Evolutionary conservation across 176 grass and related monocot species (phyloP).

Genomic region (Aegilops longissima): DNA sequence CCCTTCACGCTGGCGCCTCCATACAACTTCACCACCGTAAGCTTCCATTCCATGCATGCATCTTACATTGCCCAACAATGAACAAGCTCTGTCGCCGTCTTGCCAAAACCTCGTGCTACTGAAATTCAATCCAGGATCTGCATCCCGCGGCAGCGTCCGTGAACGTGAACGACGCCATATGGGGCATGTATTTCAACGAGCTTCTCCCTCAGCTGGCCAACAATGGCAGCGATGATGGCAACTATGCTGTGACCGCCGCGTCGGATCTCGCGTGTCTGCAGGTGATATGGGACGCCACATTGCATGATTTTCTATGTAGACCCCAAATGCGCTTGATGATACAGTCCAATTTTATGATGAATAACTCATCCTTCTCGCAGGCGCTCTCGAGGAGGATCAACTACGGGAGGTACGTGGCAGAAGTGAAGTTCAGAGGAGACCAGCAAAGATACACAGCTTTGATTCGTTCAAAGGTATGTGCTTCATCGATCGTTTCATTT

Average conservation of each 20-base stretch:
- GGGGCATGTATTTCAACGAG: conserved; percentile 69
- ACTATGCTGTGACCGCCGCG: conserved; percentile 60
- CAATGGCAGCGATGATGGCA: conserved; percentile 68
- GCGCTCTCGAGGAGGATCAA: conserved; percentile 83
- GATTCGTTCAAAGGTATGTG: conserved; percentile 61
- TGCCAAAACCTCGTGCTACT: neutral
- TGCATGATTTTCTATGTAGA: neutral
- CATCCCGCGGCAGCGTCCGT: conserved; percentile 49
- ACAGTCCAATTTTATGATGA: neutral
- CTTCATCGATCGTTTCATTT: neutral
- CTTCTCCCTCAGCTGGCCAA: conserved; percentile 68
- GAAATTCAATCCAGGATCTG: conserved; percentile 46
- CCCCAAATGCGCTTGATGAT: neutral
- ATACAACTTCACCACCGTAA: conserved; percentile 48
- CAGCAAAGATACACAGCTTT: conserved; percentile 57
- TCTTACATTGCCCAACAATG: neutral
- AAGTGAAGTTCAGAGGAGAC: conserved; percentile 77
- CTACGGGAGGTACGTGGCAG: conserved; percentile 82
- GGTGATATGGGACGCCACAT: conserved; percentile 28
- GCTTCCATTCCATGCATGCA: neutral
- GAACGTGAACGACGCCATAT: conserved; percentile 61
- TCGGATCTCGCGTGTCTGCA: conserved; percentile 84
- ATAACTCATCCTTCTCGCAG: conserved; percentile 19
- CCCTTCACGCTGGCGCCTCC: conserved; percentile 42
- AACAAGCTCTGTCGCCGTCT: neutral